These are phyloP conservation scores for Candida vaughaniae DNA, from an alignment of 805 yeast genomes.

Conservation along the genomic window DNA sequence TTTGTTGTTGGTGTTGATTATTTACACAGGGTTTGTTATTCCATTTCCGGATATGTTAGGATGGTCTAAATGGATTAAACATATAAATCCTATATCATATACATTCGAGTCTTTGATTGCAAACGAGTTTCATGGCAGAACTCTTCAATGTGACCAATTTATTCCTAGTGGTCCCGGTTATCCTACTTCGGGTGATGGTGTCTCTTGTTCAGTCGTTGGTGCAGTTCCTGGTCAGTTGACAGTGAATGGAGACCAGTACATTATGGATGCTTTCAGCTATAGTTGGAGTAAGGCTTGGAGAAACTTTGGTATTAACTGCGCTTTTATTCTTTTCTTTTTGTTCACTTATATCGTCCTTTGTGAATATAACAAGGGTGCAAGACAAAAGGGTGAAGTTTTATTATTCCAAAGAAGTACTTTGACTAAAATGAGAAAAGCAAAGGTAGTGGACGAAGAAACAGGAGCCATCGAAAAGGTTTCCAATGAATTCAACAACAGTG, in stretches of 20 bases:
- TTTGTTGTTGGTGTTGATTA: constrained; percentile 51
- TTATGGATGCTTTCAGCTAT: constrained; percentile 50
- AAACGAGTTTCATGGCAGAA: constrained; percentile 61
- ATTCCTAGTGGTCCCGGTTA: constrained; percentile 64
- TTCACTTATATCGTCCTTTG: constrained; percentile 32
- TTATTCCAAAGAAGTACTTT: constrained; percentile 27
- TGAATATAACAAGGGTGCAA: constrained; percentile 41
- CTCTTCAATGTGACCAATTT: constrained; percentile 51
- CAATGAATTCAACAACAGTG: constrained; percentile 3
- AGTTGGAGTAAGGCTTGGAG: constrained; percentile 69
- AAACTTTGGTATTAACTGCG: constrained; percentile 67
- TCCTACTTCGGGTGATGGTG: constrained; percentile 21
- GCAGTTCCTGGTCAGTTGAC: constrained; percentile 50
- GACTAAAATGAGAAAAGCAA: constrained; percentile 27
- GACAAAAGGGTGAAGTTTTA: constrained; percentile 44
- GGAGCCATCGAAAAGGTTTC: constrained; percentile 22
- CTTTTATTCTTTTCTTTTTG: constrained; percentile 46
- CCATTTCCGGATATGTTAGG: constrained; percentile 52
- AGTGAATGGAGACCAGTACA: constrained; percentile 62
- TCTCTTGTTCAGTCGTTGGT: constrained; percentile 63
- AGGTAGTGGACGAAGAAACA: constrained; percentile 20
- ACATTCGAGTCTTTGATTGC: constrained; percentile 59
- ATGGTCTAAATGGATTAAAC: constrained; percentile 61
- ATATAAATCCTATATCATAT: constrained; percentile 43
- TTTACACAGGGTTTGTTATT: constrained; percentile 52